Conservation (phyloP, 2,329 filamentous ascomycete species). For the Stagonosporopsis vannaccii region DNA sequence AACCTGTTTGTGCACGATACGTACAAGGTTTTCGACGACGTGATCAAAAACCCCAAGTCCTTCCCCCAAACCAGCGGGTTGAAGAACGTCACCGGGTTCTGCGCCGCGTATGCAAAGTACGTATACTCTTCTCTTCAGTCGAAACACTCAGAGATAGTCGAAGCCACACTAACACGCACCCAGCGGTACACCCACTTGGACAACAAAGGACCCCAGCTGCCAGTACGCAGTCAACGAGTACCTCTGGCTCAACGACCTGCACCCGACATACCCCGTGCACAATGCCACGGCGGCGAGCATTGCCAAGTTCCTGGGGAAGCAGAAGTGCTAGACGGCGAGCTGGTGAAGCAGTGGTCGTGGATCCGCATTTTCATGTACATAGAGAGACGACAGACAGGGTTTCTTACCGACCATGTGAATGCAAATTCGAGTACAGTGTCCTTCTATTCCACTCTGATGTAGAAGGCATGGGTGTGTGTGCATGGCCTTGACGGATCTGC, state of each 20-base stretch:
- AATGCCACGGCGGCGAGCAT: constrained; percentile 62
- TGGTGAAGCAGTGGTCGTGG: too few relatives aligned
- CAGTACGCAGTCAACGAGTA: constrained; percentile 66
- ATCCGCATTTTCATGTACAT: too few relatives aligned
- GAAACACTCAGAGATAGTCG: background rate
- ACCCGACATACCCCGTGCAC: constrained; percentile 70
- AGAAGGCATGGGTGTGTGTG: too few relatives aligned
- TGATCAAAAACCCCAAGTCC: constrained; percentile 60
- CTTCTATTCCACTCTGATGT: too few relatives aligned
- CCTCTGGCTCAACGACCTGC: constrained; percentile 69
- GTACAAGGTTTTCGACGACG: constrained; percentile 58
- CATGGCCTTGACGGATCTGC: too few relatives aligned
- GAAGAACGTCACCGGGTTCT: constrained; percentile 65
- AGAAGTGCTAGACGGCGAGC: constrained; percentile 5
- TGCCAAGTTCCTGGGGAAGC: constrained; percentile 26
- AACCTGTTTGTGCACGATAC: constrained; percentile 62
- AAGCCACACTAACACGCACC: background rate
- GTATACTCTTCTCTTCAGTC: constrained; percentile 11
- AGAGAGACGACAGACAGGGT: too few relatives aligned
- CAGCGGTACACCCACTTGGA: constrained; percentile 50
- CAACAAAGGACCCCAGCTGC: constrained; percentile 56
- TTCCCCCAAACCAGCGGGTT: constrained; percentile 60
- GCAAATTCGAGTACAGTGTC: too few relatives aligned
- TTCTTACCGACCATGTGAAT: too few relatives aligned
- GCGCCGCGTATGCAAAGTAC: constrained; percentile 60